Evolutionary conservation across 2,329 filamentous ascomycete genomes (phyloP).

Genomic region (Chrysosporium keratinophilum): DNA sequence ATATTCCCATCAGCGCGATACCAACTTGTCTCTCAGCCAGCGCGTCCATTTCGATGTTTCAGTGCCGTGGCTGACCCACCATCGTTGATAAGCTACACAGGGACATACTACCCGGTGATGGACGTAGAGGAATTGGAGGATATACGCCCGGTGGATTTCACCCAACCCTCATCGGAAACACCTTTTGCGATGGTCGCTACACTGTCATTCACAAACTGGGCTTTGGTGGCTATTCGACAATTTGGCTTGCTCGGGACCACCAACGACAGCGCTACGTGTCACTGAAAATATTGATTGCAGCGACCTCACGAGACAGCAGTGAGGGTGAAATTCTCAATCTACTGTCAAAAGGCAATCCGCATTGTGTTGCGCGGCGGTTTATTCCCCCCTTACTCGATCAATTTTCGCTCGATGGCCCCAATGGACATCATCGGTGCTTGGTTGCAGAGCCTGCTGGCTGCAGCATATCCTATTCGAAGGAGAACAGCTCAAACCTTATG

Average conservation of each 20-base stretch:
- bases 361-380: conserved; percentile 6
- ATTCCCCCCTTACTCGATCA: conserved; percentile 12
- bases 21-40: conserved; percentile 4
- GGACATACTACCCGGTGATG: conserved; percentile 11
- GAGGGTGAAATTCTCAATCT: conserved; percentile 14
- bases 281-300: conserved; percentile 18
- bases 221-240: conserved; percentile 14
- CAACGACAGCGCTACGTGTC: conserved; percentile 18
- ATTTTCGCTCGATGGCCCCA: conserved; percentile 16
- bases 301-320: conserved; percentile 3
- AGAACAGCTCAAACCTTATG: conserved; percentile 16
- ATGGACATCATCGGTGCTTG: conserved; percentile 16
- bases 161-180: conserved; percentile 23
- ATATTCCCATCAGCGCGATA: conserved; percentile 7
- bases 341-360: conserved; percentile 5
- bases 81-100: conserved; percentile 1
- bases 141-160: conserved; percentile 28
- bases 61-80: conserved; percentile 9
- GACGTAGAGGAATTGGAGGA: conserved; percentile 21
- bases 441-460: conserved; percentile 15
- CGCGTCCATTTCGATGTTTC: background rate
- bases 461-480: conserved; percentile 16
- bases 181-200: conserved; percentile 16
- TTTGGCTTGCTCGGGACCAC: conserved; percentile 14
- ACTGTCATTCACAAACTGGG: conserved; percentile 16